Evolutionary conservation across 2,329 filamentous ascomycete genomes (phyloP), one percentile per base, ranked within the genome.

Genomic region (Talaromyces sp.): DNA sequence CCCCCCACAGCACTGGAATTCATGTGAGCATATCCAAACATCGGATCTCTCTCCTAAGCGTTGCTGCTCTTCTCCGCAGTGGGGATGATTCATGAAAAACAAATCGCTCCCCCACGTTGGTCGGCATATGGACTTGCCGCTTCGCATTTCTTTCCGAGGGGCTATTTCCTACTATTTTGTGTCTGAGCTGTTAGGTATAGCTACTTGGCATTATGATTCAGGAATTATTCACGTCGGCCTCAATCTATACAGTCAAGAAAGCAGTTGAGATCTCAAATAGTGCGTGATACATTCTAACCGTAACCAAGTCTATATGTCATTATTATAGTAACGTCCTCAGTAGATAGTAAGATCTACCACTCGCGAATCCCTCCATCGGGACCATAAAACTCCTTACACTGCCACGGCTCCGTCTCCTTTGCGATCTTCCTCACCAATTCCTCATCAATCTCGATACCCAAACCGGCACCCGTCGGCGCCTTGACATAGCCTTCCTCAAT

Each of bases 361-460:
- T 91, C 88, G 56, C 88, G 77, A 58, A 90, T 80, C 63, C 84
- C 82, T 0, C 87, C 87, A 65, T 87, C 88, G 0, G 86, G 85
- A 0, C 88, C 89, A 67, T 84, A 83, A 67, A 91, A 91, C 3
- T 84, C 86, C 23, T 87, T 86, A 58, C 79, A 82, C 44, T 83
- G 77, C 89, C 90, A 92, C 1, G 88, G 82, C 65, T 82, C 79
- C 0, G 86, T 83, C 58, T 83, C 82, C 63, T 80, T 77, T 0
- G 85, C 83, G 40, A 88, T 76, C 66, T 80, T 80, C 40, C 87
- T 80, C 8, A 92, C 83, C 71, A 84, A 77, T 31, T 86, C 87
- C 74, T 92, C 90, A 67, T 93, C 85, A 55, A 89, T 78, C 62
- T 91, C 87, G 66, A 91, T 89, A 0, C 89, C 88, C 60, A 91